Conservation (phyloP, 495 filamentous ascomycete genomes). For the Rhypophila decipiens region DNA sequence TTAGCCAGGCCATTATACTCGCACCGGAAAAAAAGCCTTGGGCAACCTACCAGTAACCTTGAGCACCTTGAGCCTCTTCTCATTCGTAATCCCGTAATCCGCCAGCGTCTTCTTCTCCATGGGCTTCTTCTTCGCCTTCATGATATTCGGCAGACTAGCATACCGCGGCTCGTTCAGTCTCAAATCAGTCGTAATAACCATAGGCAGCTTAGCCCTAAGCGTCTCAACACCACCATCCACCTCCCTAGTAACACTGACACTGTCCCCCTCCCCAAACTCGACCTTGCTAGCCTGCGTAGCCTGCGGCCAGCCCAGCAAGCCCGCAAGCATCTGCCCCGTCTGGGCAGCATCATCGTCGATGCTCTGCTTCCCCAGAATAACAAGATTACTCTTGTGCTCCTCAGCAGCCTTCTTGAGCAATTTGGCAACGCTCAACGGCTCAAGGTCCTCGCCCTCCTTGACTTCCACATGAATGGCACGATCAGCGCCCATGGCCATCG, state of each 20-base stretch:
- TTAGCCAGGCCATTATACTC: not conserved
- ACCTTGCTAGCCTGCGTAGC: conserved; percentile 88
- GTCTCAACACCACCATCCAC: conserved; percentile 96
- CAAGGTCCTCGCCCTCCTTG: conserved; percentile 59
- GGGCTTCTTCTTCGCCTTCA: conserved; percentile 99
- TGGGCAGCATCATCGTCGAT: conserved; percentile 95
- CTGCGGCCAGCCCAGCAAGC: conserved; percentile 84
- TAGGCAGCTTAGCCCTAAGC: conserved; percentile 70
- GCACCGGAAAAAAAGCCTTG: not conserved
- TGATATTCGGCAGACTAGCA: conserved; percentile 93
- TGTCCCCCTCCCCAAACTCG: conserved; percentile 54
- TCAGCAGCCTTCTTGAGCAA: conserved; percentile 70
- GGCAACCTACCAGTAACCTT: conserved; percentile 75
- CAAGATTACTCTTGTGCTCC: conserved; percentile 79
- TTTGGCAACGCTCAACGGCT: conserved; percentile 89
- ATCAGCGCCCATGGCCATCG: conserved; percentile 98
- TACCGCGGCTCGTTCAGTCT: conserved; percentile 92
- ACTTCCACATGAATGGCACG: conserved; percentile 77
- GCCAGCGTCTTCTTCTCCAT: conserved; percentile 80
- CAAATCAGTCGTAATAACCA: conserved; percentile 93
- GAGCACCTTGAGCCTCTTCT: conserved; percentile 74
- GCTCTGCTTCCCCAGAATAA: conserved; percentile 92
- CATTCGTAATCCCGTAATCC: conserved; percentile 71
- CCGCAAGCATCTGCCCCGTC: conserved; percentile 98
- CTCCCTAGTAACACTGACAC: conserved; percentile 73